Evolutionary conservation across 2,329 filamentous ascomycete genomes (phyloP), one percentile per base, ranked within the genome.

Genomic region (Zalaria sp.): DNA sequence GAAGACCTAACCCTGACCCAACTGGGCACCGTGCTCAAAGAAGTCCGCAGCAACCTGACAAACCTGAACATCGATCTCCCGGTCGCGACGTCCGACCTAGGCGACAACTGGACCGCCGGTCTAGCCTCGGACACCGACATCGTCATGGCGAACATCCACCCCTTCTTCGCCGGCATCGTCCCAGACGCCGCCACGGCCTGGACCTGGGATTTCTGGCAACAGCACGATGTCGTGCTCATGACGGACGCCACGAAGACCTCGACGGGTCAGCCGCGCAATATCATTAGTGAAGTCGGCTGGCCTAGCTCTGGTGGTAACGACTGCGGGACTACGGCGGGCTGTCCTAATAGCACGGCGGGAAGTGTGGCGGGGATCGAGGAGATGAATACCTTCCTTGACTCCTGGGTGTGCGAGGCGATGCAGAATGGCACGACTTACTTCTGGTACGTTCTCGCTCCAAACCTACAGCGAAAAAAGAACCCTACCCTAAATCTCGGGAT

Each of bases 131-230:
- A 77, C 40, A 83, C 85, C 35, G 88, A 96, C 60, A 79, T 84
- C 53, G 79, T 96, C 61, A 95, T 96, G 88, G 82, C 85, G 51
- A 96, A 96, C 57, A 84, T 96, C 42, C 91, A 96, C 57, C 89
- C 91, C 0, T 95, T 96, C 71, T 96, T 96, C 57, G 83, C 80
- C 0, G 89, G 89, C 37, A 77, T 85, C 8, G 66, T 72, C 0
- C 80, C 78, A 2, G 66, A 74, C 2, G 58, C 72, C 1, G 85
- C 86, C 0, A 80, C 87, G 0, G 64, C 58, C 5, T 96, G 89
- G 89, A 93, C 89, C 0, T 84, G 71, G 63, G 62, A 62, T 10
- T 96, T 95, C 64, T 96, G 87, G 82, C 63, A 81, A 36, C 66
- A 61, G 6, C 71, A 88, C 43, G 80, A 89, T 50, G 72, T 77